Conservation (phyloP, 148 eudicot genomes). For the Fallopia convolvulus region DNA sequence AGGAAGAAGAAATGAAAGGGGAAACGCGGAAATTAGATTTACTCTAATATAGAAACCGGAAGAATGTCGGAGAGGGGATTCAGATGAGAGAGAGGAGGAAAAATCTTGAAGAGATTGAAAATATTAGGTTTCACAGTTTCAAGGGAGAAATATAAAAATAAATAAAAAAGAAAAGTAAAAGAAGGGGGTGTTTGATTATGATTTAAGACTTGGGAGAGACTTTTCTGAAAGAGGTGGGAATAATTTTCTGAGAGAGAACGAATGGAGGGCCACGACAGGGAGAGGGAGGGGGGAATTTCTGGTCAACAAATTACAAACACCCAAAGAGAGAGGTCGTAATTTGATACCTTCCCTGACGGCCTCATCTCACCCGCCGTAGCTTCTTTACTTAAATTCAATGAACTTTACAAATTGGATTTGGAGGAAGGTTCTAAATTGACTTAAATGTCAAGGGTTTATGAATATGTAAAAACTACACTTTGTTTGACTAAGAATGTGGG, state of each 20-base stretch:
- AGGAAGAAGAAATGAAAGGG: neutral
- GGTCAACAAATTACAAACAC: neutral
- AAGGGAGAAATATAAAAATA: neutral
- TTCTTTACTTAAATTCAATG: neutral
- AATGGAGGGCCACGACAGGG: neutral
- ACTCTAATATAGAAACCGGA: neutral
- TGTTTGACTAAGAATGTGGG: too few relatives aligned
- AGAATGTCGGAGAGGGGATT: slow-evolving; percentile 10
- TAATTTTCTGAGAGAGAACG: neutral
- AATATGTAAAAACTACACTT: too few relatives aligned
- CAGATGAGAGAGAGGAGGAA: slow-evolving; percentile 7
- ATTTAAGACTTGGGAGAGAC: neutral
- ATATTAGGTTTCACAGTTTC: neutral
- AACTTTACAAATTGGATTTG: too few relatives aligned
- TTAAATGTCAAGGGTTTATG: too few relatives aligned
- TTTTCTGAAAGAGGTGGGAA: neutral
- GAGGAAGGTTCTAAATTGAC: too few relatives aligned
- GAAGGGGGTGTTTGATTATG: neutral
- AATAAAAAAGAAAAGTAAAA: neutral
- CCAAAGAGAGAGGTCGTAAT: slow-evolving; percentile 6
- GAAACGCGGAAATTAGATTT: neutral
- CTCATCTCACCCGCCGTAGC: neutral
- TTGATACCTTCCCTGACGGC: neutral
- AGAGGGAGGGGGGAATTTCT: neutral
- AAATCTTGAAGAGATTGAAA: neutral